phyloP scores from a whole-genome alignment of 805 yeast genomes.

The Teunomyces atbi region DNA sequence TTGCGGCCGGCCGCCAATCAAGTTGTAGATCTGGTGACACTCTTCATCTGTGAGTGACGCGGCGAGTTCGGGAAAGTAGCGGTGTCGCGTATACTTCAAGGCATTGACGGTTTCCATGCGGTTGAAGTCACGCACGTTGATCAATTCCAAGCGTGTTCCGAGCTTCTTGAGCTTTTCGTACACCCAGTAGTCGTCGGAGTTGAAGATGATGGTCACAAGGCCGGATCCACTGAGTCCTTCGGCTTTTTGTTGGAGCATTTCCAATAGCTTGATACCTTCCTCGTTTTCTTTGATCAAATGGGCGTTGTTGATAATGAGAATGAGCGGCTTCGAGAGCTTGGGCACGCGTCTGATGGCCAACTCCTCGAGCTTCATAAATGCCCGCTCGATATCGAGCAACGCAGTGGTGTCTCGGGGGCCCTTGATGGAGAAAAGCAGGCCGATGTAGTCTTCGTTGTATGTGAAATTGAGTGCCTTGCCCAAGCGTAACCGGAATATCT shows the following conservation, averaged over 20 bases:
- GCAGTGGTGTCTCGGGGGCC: constrained; percentile 89
- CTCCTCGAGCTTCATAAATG: constrained; percentile 71
- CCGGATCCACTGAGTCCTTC: constrained; percentile 75
- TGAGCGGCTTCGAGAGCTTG: constrained; percentile 51
- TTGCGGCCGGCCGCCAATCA: constrained; percentile 84
- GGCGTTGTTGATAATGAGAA: constrained; percentile 68
- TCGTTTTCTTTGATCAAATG: constrained; percentile 75
- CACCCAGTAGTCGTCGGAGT: constrained; percentile 85
- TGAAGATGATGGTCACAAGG: constrained; percentile 66
- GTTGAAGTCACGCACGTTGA: constrained; percentile 64
- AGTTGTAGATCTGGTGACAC: constrained; percentile 58
- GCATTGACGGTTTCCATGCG: constrained; percentile 56
- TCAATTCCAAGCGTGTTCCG: constrained; percentile 72
- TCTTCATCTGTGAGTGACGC: constrained; percentile 24
- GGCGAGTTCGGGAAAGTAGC: constrained; percentile 27
- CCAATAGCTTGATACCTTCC: constrained; percentile 68
- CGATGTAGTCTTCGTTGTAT: constrained; percentile 78
- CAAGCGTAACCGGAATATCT: constrained; percentile 70
- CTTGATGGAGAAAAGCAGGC: constrained; percentile 72
- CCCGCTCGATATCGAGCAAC: constrained; percentile 75
- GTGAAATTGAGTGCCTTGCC: constrained; percentile 75
- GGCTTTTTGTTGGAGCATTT: constrained; percentile 79
- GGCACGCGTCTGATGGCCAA: constrained; percentile 56
- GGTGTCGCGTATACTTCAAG: constrained; percentile 48
- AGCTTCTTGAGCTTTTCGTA: constrained; percentile 70